Conservation (phyloP, 371 early-diverging fungal species). For the Gilbertella persicaria region DNA sequence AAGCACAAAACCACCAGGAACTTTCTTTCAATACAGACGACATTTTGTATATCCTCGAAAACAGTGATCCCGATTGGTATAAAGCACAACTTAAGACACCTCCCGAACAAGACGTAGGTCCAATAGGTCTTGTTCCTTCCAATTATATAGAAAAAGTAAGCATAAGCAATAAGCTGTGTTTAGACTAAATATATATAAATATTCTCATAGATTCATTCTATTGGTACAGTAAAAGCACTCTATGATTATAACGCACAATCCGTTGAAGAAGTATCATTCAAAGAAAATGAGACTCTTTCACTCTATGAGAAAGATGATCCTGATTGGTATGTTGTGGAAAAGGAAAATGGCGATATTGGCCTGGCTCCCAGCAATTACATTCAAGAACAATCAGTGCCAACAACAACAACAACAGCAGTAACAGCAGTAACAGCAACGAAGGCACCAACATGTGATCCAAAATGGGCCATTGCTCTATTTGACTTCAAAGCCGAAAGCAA, state of each 20-base stretch:
- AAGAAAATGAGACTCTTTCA: constrained; percentile 69
- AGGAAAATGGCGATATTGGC: constrained; percentile 57
- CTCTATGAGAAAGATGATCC: constrained; percentile 77
- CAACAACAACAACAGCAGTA: constrained; percentile 1
- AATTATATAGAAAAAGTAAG: constrained; percentile 74
- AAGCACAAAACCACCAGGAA: constrained; percentile 79
- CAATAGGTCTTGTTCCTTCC: constrained; percentile 76
- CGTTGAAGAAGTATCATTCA: constrained; percentile 77
- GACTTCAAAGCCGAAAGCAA: constrained; percentile 72
- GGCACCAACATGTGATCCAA: constrained; percentile 34
- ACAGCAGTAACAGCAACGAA: constrained; percentile 20
- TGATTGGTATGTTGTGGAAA: constrained; percentile 76
- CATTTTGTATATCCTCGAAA: constrained; percentile 71
- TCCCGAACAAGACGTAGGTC: constrained; percentile 45
- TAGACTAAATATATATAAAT: background rate
- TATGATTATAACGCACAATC: constrained; percentile 78
- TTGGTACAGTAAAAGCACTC: constrained; percentile 64
- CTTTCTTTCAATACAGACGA: constrained; percentile 77
- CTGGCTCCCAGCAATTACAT: constrained; percentile 79
- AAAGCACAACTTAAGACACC: constrained; percentile 67
- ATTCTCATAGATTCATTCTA: constrained; percentile 36
- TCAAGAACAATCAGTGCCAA: constrained; percentile 40
- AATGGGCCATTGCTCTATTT: constrained; percentile 73
- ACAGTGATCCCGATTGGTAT: constrained; percentile 75
- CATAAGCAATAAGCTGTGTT: background rate